Percentiles rank a stretch among this genome's conserved stretches.
Conservation (phyloP, 1,284 basidiomycete species). For the Irpex sp. region DNA sequence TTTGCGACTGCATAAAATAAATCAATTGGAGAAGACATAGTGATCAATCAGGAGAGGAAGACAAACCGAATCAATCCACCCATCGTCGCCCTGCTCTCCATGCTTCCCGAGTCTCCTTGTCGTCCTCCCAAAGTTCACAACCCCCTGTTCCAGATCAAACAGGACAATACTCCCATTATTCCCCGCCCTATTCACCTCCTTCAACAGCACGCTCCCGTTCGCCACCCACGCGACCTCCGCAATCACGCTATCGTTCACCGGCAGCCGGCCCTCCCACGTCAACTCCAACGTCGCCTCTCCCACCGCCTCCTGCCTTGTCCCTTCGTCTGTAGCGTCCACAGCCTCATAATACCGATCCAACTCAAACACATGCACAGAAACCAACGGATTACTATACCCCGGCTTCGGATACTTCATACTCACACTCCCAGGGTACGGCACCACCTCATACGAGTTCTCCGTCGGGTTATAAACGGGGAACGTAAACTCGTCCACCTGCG, state of each 20-base stretch:
- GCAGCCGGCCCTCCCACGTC: constrained; percentile 61
- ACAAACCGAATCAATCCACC: constrained; percentile 85
- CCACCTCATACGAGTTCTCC: constrained; percentile 57
- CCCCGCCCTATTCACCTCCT: constrained; percentile 84
- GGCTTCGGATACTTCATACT: constrained; percentile 91
- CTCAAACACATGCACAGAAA: constrained; percentile 83
- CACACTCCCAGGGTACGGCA: constrained; percentile 77
- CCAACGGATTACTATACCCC: constrained; percentile 87
- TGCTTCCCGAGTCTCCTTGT: constrained; percentile 74
- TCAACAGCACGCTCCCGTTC: constrained; percentile 72
- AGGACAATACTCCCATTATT: constrained; percentile 74
- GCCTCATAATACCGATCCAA: constrained; percentile 43
- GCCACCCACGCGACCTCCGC: constrained; percentile 86
- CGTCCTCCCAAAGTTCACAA: constrained; percentile 44
- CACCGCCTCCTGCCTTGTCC: constrained; percentile 31
- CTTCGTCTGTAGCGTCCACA: constrained; percentile 10
- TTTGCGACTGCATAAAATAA: no score
- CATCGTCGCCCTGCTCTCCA: constrained; percentile 85
- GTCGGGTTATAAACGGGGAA: constrained; percentile 92
- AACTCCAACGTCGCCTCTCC: constrained; percentile 52
- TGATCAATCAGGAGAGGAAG: not conserved
- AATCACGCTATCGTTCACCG: constrained; percentile 67
- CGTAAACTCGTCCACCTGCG: constrained; percentile 78
- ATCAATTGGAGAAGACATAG: no score
- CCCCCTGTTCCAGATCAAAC: constrained; percentile 53